Evolutionary conservation across 495 filamentous ascomycete genomes (phyloP).

Genomic region (Penicillium canescens): DNA sequence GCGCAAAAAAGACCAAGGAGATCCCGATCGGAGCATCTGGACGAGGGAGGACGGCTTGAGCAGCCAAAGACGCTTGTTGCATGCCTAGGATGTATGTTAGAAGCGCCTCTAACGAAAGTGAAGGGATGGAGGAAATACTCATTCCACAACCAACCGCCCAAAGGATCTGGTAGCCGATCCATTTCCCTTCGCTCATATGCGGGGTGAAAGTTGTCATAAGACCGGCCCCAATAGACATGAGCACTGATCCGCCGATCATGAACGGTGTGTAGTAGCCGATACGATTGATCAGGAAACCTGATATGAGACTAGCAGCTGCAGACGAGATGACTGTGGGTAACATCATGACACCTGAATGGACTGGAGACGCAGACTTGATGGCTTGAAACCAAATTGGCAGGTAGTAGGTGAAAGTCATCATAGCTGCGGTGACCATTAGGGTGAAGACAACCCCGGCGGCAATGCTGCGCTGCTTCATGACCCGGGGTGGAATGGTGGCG

Average conservation of each 20-base stretch:
- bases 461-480: constrained; percentile 8
- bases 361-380: constrained; percentile 43
- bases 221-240: not conserved
- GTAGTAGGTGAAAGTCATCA: not conserved
- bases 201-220: constrained; percentile 8
- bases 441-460: too few species aligned
- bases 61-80: too few species aligned
- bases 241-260: not conserved
- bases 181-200: constrained; percentile 25
- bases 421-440: too few species aligned
- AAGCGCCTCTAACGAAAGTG: too few species aligned
- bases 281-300: constrained; percentile 42
- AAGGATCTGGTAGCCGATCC: constrained; percentile 12
- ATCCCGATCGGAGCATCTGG: too few species aligned
- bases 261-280: constrained; percentile 37
- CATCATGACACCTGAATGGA: constrained; percentile 49
- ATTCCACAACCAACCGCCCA: too few species aligned
- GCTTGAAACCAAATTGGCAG: constrained; percentile 31
- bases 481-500: not conserved
- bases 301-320: constrained; percentile 41
- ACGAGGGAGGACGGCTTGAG: too few species aligned
- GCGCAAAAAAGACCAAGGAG: too few species aligned
- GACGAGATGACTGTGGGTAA: constrained; percentile 53
- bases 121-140: too few species aligned
- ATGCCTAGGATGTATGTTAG: too few species aligned